These are phyloP conservation scores for Prunus yedoensis DNA, from an alignment of 331 rosid species.

Conservation along the genomic window DNA sequence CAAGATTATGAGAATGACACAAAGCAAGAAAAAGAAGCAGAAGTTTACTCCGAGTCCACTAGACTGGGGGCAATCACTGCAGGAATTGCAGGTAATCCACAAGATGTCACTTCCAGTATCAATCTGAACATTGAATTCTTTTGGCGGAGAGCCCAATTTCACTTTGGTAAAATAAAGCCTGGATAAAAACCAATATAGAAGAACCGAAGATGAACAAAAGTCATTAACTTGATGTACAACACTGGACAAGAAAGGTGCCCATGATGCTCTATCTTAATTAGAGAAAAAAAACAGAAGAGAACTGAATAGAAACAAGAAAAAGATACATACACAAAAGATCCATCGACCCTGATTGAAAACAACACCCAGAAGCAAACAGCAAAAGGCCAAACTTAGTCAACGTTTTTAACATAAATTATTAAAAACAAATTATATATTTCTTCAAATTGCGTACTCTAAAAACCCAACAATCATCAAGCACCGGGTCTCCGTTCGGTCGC, in stretches of 20 bases:
- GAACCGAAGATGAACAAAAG: slow-evolving; percentile 21
- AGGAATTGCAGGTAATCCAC: slow-evolving; percentile 86
- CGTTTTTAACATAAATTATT: not conserved
- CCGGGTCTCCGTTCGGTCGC: not conserved
- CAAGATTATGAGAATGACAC: not conserved
- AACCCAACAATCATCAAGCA: slow-evolving; percentile 5
- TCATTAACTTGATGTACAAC: not conserved
- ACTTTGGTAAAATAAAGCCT: slow-evolving; percentile 95
- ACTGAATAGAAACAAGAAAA: slow-evolving; percentile 17
- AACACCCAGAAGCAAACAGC: slow-evolving; percentile 6
- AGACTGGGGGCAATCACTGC: slow-evolving; percentile 80
- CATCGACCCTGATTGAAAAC: slow-evolving; percentile 12
- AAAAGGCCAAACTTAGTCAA: slow-evolving; percentile 20
- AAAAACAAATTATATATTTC: not conserved
- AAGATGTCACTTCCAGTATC: slow-evolving; percentile 98
- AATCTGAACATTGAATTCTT: slow-evolving; percentile 84
- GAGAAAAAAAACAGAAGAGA: not conserved
- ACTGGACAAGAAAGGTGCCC: not conserved
- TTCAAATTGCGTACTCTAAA: not conserved
- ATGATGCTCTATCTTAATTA: not conserved
- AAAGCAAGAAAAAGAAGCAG: slow-evolving; percentile 13
- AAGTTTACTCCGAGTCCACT: slow-evolving; percentile 74
- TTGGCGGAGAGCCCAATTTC: slow-evolving; percentile 87
- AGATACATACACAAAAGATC: slow-evolving; percentile 28
- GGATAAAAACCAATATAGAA: slow-evolving; percentile 27